phyloP scores from a whole-genome alignment of 805 yeast genomes.

The Myxozyma geophila region DNA sequence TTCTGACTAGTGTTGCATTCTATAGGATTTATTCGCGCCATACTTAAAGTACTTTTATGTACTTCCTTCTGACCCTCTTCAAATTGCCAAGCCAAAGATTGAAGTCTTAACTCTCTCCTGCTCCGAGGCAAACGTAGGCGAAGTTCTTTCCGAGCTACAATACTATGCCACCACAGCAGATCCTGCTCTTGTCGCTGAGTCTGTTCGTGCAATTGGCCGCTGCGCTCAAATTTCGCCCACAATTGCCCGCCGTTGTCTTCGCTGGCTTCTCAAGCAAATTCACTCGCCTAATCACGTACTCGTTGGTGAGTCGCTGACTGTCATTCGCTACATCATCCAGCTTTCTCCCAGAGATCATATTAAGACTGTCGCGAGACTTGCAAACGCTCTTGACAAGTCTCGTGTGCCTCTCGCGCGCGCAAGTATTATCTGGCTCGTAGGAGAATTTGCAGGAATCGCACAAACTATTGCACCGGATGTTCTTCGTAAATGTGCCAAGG shows the following conservation, averaged over 20 bases:
- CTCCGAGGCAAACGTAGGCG: constrained; percentile 55
- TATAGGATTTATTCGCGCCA: constrained; percentile 45
- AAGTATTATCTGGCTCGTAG: constrained; percentile 87
- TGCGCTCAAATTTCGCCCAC: constrained; percentile 57
- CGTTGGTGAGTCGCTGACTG: constrained; percentile 69
- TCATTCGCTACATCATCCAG: constrained; percentile 73
- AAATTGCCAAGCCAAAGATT: constrained; percentile 59
- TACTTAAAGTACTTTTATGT: constrained; percentile 52
- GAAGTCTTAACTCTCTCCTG: constrained; percentile 64
- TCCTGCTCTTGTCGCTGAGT: constrained; percentile 48
- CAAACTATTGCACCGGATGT: constrained; percentile 73
- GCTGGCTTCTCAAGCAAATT: constrained; percentile 65
- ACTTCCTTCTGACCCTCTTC: constrained; percentile 56
- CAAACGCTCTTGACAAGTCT: constrained; percentile 41
- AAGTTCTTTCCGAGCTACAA: constrained; percentile 65
- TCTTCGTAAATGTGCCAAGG: constrained; percentile 59
- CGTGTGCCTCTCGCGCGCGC: constrained; percentile 62
- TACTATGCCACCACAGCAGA: constrained; percentile 52
- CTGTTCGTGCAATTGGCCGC: constrained; percentile 65
- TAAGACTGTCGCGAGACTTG: constrained; percentile 56
- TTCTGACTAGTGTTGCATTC: constrained; percentile 14
- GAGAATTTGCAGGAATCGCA: constrained; percentile 65
- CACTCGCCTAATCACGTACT: constrained; percentile 45
- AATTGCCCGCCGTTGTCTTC: constrained; percentile 61
- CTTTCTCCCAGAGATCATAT: constrained; percentile 59